Percentiles rank a stretch among this genome's conserved stretches.
These are phyloP conservation scores for Pneumocystis murina DNA, from an alignment of 1,139 yeast genomes.

Conservation along the genomic window DNA sequence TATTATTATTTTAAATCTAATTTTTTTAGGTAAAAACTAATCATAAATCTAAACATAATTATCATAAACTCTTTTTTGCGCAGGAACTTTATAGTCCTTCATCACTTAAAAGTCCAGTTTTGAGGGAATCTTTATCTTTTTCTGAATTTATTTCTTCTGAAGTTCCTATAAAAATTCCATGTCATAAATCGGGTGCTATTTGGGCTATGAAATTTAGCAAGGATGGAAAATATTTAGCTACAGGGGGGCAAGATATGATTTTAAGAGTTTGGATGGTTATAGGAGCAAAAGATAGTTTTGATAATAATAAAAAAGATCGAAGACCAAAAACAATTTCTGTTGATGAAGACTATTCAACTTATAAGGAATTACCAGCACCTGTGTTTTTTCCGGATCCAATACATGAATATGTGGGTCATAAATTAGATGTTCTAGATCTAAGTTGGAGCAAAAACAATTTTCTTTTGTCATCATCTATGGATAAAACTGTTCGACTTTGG, in stretches of 20 bases:
- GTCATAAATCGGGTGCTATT: slow-evolving; percentile 32
- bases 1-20: not conserved
- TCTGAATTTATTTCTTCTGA: not conserved
- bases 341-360: slow-evolving; percentile 2
- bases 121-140: not conserved
- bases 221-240: slow-evolving; percentile 72
- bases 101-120: not conserved
- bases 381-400: slow-evolving; percentile 63
- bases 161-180: slow-evolving; percentile 8
- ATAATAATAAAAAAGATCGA: slow-evolving; percentile 7
- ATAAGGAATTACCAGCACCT: slow-evolving; percentile 41
- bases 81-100: not conserved
- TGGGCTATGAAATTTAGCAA: slow-evolving; percentile 60
- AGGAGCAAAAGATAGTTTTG: slow-evolving; percentile 43
- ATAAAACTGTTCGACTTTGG: slow-evolving; percentile 71
- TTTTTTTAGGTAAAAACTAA: not conserved
- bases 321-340: slow-evolving; percentile 4
- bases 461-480: slow-evolving; percentile 70
- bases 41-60: not conserved
- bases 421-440: slow-evolving; percentile 50
- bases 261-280: slow-evolving; percentile 70
- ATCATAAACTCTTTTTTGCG: not conserved
- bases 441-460: slow-evolving; percentile 88
- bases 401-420: slow-evolving; percentile 50
- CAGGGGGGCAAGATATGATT: slow-evolving; percentile 61